Evolutionary conservation across 768 basidiomycete genomes (phyloP), one percentile per base, ranked within the genome.

Genomic region (Royoungia palumana): DNA sequence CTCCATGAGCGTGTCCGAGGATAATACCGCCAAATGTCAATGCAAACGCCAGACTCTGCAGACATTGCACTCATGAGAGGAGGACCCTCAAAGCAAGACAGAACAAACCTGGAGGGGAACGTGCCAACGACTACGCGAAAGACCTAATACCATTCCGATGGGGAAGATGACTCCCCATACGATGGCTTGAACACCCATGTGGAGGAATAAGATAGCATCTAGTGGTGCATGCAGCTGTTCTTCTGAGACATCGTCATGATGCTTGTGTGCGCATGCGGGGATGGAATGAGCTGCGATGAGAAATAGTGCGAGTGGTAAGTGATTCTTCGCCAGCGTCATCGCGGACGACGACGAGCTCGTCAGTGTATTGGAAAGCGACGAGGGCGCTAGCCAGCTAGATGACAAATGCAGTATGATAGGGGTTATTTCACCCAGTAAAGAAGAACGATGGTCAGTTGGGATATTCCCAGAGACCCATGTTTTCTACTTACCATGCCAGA

Each of bases 101-200:
- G 5, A 6, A 42, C 41, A 30, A 39, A 54, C 88, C 70, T 95
- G 94, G 5, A 93, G 64, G 6, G 94, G 93, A 37, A 94, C 91
- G 65, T 96, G 94, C 84, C 88, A 94, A 59, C 83, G 78, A 65
- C 91, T 94, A 50, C 83, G 75, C n/a, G 81, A 70, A 14, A 90
- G 70, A 16, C 85, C 85, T 5, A 89, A 68, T 0, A 89, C 82
- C 86, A 88, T 87, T 24, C 85, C 94, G 7, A 83, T 74, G 0
- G 94, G 94, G 61, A 95, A 96, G 27, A 93, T 61, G 3, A 95
- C 58, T 4, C 90, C 91, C 94, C 94, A 95, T 5, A 89, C 82
- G 8, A 76, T 58, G 3, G 77, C 80, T 58, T 96, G 94, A 12
- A 95, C 65, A 27, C 75, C 72, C 44, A 94, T 92, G 64, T 95